Evolutionary conservation across 306 rosid genomes (phyloP), one percentile per base, ranked within the genome.

Genomic region (Cucurbita argyrosperma): DNA sequence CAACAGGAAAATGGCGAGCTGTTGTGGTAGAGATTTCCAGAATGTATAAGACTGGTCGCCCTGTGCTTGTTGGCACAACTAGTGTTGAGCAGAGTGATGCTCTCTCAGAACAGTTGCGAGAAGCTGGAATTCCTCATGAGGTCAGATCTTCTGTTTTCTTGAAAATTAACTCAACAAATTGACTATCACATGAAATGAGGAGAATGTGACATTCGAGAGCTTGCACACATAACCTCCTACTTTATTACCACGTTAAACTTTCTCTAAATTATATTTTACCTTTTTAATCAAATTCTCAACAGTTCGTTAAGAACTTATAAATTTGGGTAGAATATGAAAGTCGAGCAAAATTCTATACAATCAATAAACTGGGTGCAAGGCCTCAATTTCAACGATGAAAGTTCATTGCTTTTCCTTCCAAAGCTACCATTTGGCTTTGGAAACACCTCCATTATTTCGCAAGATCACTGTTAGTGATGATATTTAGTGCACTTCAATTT

Each of bases 11-110:
- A 80, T 94, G 98, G 98, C 93, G 88, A 37, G 92, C 98, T 11
- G 98, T 94, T 74, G 97, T 94, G 45, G 95, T 94, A 77, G 97
- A 94, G 87, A 94, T 94, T 75, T 90, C 97, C 71, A 90, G 98
- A 87, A 89, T 94, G 90, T 80, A 94, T 81, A 94, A 94, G 83
- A 89, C 92, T 30, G 97, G 97, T 54, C 85, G 96, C 71, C 95
- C 98, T 16, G 97, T 94, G 79, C 98, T 94, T 84, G 98, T 94
- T 71, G 97, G 98, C 81, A 94, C 98, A 45, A 94, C 98, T 54
- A 94, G 98, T 77, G 97, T 94, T 76, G 98, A 94, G 79, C 97
- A 90, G 83, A 94, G 98, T 69, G 98, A 94, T 85, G 81, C 96
- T 54, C 85, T 94, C 77, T 84, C 98, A 6, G 85, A 86, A 77